phyloP scores from a whole-genome alignment of 2,329 filamentous ascomycete species.

The Ophidiomyces ophidiicola region DNA sequence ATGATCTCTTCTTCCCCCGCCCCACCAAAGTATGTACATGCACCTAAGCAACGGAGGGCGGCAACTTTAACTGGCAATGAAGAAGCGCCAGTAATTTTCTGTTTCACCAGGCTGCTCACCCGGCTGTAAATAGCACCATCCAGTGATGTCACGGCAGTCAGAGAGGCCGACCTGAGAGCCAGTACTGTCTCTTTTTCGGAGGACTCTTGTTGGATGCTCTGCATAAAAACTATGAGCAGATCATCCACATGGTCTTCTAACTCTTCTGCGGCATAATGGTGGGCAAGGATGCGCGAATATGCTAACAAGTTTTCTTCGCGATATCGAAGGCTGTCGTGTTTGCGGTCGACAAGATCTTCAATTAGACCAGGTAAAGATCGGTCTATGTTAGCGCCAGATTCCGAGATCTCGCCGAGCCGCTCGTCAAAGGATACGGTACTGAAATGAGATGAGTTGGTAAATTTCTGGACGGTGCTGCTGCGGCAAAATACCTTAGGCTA shows the following conservation, averaged over 20 bases:
- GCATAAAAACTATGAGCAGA: slow-evolving; percentile 53
- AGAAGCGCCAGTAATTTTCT: slow-evolving; percentile 53
- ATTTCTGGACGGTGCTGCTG: slow-evolving; percentile 2
- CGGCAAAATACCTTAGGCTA: slow-evolving; percentile 24
- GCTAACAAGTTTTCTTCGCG: slow-evolving; percentile 52
- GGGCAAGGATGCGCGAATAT: slow-evolving; percentile 55
- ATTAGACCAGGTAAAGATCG: slow-evolving; percentile 49
- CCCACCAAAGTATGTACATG: slow-evolving; percentile 64
- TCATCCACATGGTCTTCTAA: slow-evolving; percentile 49
- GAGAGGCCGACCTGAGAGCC: slow-evolving; percentile 58
- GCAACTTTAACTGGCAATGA: slow-evolving; percentile 53
- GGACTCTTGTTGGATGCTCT: slow-evolving; percentile 56
- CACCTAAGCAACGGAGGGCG: slow-evolving; percentile 60
- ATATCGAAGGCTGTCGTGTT: slow-evolving; percentile 60
- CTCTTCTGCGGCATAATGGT: slow-evolving; percentile 53
- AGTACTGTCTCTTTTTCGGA: slow-evolving; percentile 57
- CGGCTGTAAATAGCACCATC: slow-evolving; percentile 55
- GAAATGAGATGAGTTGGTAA: slow-evolving; percentile 6
- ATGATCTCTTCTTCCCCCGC: slow-evolving; percentile 55
- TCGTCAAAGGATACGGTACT: slow-evolving; percentile 58
- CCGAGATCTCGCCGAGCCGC: slow-evolving; percentile 43
- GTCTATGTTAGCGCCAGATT: slow-evolving; percentile 18
- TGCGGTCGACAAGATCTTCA: slow-evolving; percentile 60
- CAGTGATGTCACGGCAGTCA: slow-evolving; percentile 56
- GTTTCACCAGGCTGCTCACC: slow-evolving; percentile 47